Conservation (phyloP, 1,284 basidiomycete species). For the Puccinia novopanici region DNA sequence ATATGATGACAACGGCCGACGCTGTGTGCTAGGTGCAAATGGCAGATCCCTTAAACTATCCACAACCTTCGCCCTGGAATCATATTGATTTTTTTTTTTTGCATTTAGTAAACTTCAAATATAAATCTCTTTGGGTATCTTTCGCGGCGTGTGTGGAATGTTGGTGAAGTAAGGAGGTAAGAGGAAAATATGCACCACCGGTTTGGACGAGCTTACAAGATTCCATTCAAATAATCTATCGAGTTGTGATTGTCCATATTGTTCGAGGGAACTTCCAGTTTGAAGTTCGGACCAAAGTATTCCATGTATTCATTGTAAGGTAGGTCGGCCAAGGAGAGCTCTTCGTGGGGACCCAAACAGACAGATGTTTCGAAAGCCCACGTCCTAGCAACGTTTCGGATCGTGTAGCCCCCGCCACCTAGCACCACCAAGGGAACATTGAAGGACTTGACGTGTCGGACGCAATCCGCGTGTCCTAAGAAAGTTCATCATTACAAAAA, state of each 20-base stretch:
- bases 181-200: not conserved
- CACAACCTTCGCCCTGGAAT: constrained; percentile 68
- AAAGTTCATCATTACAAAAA: not conserved
- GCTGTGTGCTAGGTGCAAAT: constrained; percentile 78
- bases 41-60: constrained; percentile 76
- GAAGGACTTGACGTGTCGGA: constrained; percentile 79
- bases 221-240: constrained; percentile 77
- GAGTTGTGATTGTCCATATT: constrained; percentile 95
- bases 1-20: constrained; percentile 35
- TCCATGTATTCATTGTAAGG: constrained; percentile 62
- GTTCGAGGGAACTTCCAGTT: constrained; percentile 83
- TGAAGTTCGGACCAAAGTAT: constrained; percentile 94
- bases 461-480: constrained; percentile 78
- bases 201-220: constrained; percentile 65
- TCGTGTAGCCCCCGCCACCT: constrained; percentile 94
- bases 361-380: constrained; percentile 98
- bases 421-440: constrained; percentile 86
- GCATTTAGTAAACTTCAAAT: not conserved
- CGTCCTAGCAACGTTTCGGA: constrained; percentile 83
- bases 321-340: constrained; percentile 70
- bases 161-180: not conserved
- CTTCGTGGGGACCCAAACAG: constrained; percentile 71
- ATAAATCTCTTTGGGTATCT: not conserved
- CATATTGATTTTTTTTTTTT: too few relatives aligned
- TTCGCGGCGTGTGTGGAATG: not conserved